Evolutionary conservation across 306 rosid species (phyloP).

Genomic region (Luffa acutangula): DNA sequence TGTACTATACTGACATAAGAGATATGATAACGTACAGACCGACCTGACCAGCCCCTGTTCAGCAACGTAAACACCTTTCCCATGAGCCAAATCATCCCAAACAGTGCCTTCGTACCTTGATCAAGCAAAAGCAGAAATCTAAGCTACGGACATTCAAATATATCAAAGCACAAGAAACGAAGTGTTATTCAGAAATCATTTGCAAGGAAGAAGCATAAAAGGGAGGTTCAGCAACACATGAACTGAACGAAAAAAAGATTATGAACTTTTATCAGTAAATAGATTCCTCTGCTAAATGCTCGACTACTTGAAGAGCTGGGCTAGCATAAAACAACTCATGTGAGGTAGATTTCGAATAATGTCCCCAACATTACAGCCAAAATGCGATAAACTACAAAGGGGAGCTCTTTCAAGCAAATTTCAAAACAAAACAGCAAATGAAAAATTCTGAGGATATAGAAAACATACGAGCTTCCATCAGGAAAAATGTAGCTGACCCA

Average conservation of each 20-base stretch:
- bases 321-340: neutral
- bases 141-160: neutral
- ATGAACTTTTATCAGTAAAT: neutral
- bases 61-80: slow-evolving; percentile 76
- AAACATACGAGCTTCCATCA: slow-evolving; percentile 80
- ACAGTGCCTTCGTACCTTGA: slow-evolving; percentile 88
- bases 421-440: neutral
- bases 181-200: neutral
- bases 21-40: slow-evolving; percentile 10
- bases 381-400: neutral
- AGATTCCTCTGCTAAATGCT: neutral
- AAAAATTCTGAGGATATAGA: neutral
- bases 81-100: slow-evolving; percentile 98
- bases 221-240: neutral
- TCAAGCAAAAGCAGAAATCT: neutral
- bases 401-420: neutral
- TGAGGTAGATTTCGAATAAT: neutral
- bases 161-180: neutral
- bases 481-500: slow-evolving; percentile 88
- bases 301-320: neutral
- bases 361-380: neutral
- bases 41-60: slow-evolving; percentile 71
- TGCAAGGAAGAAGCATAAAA: neutral
- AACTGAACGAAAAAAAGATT: neutral
- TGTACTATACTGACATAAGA: neutral